Evolutionary conservation across 495 filamentous ascomycete genomes (phyloP).

Genomic region (Sordaria brevicollis): DNA sequence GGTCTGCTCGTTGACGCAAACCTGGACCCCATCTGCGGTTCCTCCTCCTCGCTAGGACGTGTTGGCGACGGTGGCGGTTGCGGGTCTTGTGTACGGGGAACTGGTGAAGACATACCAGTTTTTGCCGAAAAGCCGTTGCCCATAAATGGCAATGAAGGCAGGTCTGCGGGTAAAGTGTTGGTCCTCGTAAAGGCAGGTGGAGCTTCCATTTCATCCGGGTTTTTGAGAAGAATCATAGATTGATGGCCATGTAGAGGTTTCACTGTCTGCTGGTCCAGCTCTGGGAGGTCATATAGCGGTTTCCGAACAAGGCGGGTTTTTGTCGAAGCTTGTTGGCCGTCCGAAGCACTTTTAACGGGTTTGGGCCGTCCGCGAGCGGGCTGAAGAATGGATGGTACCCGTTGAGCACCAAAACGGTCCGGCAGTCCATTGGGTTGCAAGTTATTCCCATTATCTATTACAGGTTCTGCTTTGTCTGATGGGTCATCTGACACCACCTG

Average conservation of each 20-base stretch:
- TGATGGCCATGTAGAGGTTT: conserved; percentile 6
- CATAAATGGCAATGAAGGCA: conserved; percentile 20
- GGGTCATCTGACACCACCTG: neutral
- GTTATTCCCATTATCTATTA: neutral
- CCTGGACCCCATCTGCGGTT: neutral
- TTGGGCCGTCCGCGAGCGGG: conserved; percentile 22
- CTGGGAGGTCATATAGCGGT: conserved; percentile 7
- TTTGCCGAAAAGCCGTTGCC: conserved; percentile 2
- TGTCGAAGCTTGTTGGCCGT: conserved; percentile 3
- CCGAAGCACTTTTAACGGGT: conserved; percentile 2
- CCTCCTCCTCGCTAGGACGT: neutral
- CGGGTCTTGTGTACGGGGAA: conserved; percentile 2
- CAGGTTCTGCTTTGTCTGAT: conserved; percentile 2
- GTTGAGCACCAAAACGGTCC: conserved; percentile 1
- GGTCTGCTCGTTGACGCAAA: neutral
- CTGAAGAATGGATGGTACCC: conserved; percentile 25
- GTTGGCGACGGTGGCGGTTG: neutral
- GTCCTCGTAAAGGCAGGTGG: conserved; percentile 9
- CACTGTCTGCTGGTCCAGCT: conserved; percentile 10
- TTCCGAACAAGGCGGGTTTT: conserved; percentile 10
- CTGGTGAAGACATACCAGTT: neutral
- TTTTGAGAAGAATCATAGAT: neutral
- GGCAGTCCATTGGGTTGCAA: neutral
- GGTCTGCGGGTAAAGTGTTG: conserved; percentile 19
- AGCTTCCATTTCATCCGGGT: neutral